Base-by-base conservation (phyloP, 192 early-diverging fungal genomes). In the Coemansia sp. region DNA sequence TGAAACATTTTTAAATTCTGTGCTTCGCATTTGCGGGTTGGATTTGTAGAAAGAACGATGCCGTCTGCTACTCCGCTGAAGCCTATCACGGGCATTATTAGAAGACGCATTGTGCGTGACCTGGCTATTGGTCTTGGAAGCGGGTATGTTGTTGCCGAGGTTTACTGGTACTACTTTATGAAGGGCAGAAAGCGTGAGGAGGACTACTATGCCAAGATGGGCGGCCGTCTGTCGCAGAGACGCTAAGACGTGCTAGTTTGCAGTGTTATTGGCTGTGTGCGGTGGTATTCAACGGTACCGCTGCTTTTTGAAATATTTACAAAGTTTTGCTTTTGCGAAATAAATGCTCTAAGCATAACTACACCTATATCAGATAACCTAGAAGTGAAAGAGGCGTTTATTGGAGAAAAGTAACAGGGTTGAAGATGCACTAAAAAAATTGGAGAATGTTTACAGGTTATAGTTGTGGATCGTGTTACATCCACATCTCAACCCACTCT, bases 21-120 rank as follows among this genome's bases (percentile, higher is more conserved):
- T 7, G 19, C 47, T 15, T 48, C 19, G 15, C n/a, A 17, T 48
- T 48, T 48, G 19, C 47, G 5, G 19, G 15, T 48, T 48, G 47
- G 19, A 48, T 48, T 48, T 48, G 22, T 54, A 54, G 52, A n/a
- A 54, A n/a, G 15, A 38, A 36, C 15, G 23, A 82, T 82, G 79
- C 79, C 79, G 47, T 69, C 79, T 57, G 74, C 74, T 57, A 82
- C 79, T 44, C 79, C 79, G 21, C 67, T 82, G 54, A 82, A 82
- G 79, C 79, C 79, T 31, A 82, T 82, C 22, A 66, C 65, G 52
- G 79, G 79, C 51, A 54, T 73, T 57, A 64, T 82, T 56, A 82
- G 62, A 60, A 72, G 28, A n/a, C 79, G 79, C 26, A 64, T 82
- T 63, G 59, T 66, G 26, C 79, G 79, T 50, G 79, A 82, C 48